Conservation (phyloP, 1,284 basidiomycete species). For the Boletus mariae region DNA sequence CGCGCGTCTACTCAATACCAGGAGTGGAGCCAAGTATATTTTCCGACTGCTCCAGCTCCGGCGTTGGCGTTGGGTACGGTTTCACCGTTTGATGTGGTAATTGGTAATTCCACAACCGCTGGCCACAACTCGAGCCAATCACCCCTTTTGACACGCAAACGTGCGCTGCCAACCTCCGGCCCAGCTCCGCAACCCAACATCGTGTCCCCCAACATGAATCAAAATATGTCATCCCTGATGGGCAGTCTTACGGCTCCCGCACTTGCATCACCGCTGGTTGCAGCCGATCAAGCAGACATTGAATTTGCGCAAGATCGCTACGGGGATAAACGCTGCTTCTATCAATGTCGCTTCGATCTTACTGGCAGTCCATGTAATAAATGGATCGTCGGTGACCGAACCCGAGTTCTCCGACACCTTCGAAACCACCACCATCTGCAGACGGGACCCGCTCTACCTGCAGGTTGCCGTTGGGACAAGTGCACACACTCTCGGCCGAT, state of each 20-base stretch:
- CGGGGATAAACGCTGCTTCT: constrained; percentile 15
- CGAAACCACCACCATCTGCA: constrained; percentile 24
- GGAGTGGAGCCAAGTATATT: constrained; percentile 1
- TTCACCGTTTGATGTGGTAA: not conserved
- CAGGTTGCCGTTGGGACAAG: constrained; percentile 23
- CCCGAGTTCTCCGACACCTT: constrained; percentile 25
- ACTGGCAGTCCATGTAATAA: constrained; percentile 24
- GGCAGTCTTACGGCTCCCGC: not conserved
- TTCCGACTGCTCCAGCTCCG: not conserved
- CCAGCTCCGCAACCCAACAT: constrained; percentile 4
- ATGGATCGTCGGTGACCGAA: constrained; percentile 27
- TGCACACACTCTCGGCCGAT: constrained; percentile 24
- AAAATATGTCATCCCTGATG: constrained; percentile 1
- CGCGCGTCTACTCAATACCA: constrained; percentile 7
- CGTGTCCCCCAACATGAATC: not conserved
- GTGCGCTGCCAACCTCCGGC: not conserved
- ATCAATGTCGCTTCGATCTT: constrained; percentile 28
- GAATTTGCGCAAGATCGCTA: constrained; percentile 20
- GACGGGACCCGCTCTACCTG: constrained; percentile 15
- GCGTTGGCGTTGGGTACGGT: not conserved
- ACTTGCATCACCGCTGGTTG: not conserved
- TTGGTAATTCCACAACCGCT: not conserved
- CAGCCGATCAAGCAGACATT: constrained; percentile 19
- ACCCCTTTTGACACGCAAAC: not conserved
- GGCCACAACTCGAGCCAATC: constrained; percentile 2